Percentiles rank a stretch among this genome's conserved stretches.
These are phyloP conservation scores for Rhizophagus clarus DNA, from an alignment of 192 early-diverging fungal species.

Conservation along the genomic window DNA sequence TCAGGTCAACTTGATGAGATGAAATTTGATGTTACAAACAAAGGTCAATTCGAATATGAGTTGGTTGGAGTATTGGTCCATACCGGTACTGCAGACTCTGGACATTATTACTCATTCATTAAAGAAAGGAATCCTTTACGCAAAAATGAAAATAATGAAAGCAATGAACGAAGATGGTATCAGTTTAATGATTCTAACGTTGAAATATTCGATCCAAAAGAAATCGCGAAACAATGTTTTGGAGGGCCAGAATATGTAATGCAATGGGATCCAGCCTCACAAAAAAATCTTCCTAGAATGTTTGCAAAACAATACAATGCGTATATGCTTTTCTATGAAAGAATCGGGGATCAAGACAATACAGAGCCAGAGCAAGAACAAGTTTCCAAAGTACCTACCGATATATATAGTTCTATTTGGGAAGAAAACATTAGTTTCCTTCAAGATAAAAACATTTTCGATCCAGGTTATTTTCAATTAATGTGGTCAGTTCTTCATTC, in stretches of 20 bases:
- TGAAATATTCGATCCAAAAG: constrained; percentile 50
- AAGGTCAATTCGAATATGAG: constrained; percentile 44
- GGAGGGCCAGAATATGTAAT: constrained; percentile 48
- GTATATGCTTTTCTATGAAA: constrained; percentile 58
- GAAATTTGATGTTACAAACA: constrained; percentile 31
- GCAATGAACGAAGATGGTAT: constrained; percentile 42
- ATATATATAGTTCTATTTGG: constrained; percentile 40
- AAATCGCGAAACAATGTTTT: constrained; percentile 47
- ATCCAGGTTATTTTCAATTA: constrained; percentile 41
- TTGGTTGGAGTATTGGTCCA: constrained; percentile 60
- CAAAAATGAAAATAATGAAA: not conserved
- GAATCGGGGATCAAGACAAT: constrained; percentile 12
- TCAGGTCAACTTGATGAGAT: constrained; percentile 38
- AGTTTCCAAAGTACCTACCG: constrained; percentile 27
- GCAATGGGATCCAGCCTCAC: constrained; percentile 39
- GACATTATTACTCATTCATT: constrained; percentile 62
- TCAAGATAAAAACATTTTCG: constrained; percentile 46
- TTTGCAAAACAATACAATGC: constrained; percentile 54
- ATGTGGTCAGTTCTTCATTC: constrained; percentile 43
- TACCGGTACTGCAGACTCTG: constrained; percentile 61
- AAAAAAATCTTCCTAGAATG: constrained; percentile 40
- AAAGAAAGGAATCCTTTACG: constrained; percentile 34
- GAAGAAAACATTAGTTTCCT: constrained; percentile 42
- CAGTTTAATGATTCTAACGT: constrained; percentile 59
- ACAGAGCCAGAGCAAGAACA: not conserved